Base-by-base conservation (phyloP, 768 basidiomycete genomes). In the Suillus americanus region DNA sequence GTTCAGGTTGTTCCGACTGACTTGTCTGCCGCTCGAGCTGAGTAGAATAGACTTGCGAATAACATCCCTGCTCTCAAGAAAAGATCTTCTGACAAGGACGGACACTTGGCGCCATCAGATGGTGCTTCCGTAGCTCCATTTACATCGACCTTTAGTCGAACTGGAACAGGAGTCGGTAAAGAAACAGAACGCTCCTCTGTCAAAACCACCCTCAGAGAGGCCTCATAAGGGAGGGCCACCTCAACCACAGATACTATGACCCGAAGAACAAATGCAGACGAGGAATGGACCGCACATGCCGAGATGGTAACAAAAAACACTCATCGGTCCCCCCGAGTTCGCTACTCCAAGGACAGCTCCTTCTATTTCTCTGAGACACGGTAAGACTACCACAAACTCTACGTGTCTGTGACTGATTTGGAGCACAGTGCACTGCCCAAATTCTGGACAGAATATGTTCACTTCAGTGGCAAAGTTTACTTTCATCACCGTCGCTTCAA, bases 391-490 rank as follows among this genome's bases (percentile, higher is more conserved):
- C 12, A 18, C 28, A 53, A 53, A 10, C 16, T 53, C 16, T 53
- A 18, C 18, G 9, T 54, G 10, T 33, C 8, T 33, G 10, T n/a
- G 30, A 54, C 51, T 54, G 10, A 54, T 33, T 3, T 2, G 4
- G 3, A 0, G 30, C 25, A 43, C 10, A 38, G 57, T 30, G 14
- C 28, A 18, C 38, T 59, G 13, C 57, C 37, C 9, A 38, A 38
- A 23, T 59, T 30, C 35, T 84, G 83, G 83, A 70, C 72, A 51
- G 71, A 72, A 62, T 74, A 73, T 16, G 16, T 40, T 41, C 81
- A 83, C 65, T 80, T 82, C n/a, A 82, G 81, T 66, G 79, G 79
- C 70, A 81, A 81, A 71, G 67, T 78, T 51, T 83, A 83, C 68
- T 83, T 75, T 70, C 78, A 78, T 69, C 74, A 82, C 66, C 65